phyloP scores from a whole-genome alignment of 2,329 filamentous ascomycete genomes.

The Fusarium illudens region DNA sequence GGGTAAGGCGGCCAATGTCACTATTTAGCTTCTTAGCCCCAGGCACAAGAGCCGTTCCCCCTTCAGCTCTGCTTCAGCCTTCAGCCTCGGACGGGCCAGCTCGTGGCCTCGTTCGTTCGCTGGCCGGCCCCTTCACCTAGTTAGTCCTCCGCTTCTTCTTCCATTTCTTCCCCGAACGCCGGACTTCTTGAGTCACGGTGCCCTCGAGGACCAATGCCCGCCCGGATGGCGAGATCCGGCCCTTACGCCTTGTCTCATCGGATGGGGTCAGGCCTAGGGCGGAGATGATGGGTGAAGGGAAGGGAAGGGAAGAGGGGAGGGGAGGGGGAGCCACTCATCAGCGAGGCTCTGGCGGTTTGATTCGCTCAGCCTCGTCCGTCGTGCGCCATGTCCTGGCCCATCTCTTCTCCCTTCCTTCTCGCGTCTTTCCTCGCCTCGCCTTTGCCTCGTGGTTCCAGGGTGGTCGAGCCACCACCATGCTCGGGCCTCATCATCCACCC shows the following conservation, averaged over 20 bases:
- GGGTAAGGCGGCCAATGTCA: conserved; percentile 25
- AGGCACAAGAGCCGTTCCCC: conserved; percentile 24
- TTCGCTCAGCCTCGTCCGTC: conserved; percentile 39
- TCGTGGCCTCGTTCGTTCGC: conserved; percentile 17
- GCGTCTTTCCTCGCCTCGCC: conserved; percentile 32
- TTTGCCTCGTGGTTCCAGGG: conserved; percentile 39
- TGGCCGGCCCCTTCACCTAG: neutral
- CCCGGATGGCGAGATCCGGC: conserved; percentile 31
- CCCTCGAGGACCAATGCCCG: conserved; percentile 30
- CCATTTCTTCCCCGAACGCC: conserved; percentile 9
- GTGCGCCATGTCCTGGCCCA: conserved; percentile 13
- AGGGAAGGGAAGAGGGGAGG: conserved; percentile 21
- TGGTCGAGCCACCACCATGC: conserved; percentile 33
- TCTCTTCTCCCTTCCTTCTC: conserved; percentile 27
- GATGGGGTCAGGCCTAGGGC: conserved; percentile 4
- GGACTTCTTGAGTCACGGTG: conserved; percentile 24
- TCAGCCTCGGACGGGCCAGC: conserved; percentile 34
- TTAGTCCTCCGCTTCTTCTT: neutral
- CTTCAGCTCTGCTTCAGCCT: conserved; percentile 17
- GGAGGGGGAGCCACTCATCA: conserved; percentile 17
- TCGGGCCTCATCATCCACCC: conserved; percentile 19
- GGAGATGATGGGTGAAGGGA: conserved; percentile 28
- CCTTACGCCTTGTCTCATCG: conserved; percentile 27
- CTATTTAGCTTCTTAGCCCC: conserved; percentile 28
- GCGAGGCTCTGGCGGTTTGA: conserved; percentile 35